Base-by-base conservation (phyloP, 2,329 filamentous ascomycete species). In the Escovopsis weberi region DNA sequence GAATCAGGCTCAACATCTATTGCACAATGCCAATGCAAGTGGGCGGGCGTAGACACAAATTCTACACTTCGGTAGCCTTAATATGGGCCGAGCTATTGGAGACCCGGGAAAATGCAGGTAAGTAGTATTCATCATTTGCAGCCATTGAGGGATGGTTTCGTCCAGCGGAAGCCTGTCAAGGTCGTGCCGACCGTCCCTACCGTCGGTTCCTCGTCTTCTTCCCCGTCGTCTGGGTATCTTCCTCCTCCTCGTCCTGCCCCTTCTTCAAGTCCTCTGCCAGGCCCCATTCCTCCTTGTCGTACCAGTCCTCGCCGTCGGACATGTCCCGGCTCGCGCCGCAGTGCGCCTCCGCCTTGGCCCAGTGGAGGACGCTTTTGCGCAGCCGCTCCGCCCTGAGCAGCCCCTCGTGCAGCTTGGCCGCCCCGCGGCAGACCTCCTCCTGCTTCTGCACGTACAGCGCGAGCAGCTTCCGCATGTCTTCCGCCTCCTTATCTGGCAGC, bases 291-390 rank as follows among this genome's bases (percentile, higher is more conserved):
- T 85, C 80, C 54, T 75, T 75, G 59, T 93, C 85, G 55, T 87
- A 88, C 82, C 84, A 93, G 57, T 93, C 85, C 65, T 93, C 85
- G 10, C 84, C 84, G 56, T 93, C 85, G 40, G 82, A 87, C 79
- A 91, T 79, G 58, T 88, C 83, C 40, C 78, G 60, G 56, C 78
- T 76, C 15, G 66, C 56, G 2, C 78, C 75, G 41, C 67, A 69
- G 53, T 89, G 85, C 19, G 73, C 83, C 62, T 89, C 85, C 2
- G 85, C 80, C 57, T 86, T 85, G 50, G 79, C 73, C 80, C 82
- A 87, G 50, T 75, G 74, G 56, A 81, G 71, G 3, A 91, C 82
- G 18, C 78, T 72, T 52, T 75, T 77, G 26, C 85, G 73, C 59
- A 83, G 71, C 37, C 82, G 72, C 51, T 89, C 79, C 2, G 83